Evolutionary conservation across 331 rosid species (phyloP), one percentile per base, ranked within the genome.

Genomic region (Stylosanthes scabra): DNA sequence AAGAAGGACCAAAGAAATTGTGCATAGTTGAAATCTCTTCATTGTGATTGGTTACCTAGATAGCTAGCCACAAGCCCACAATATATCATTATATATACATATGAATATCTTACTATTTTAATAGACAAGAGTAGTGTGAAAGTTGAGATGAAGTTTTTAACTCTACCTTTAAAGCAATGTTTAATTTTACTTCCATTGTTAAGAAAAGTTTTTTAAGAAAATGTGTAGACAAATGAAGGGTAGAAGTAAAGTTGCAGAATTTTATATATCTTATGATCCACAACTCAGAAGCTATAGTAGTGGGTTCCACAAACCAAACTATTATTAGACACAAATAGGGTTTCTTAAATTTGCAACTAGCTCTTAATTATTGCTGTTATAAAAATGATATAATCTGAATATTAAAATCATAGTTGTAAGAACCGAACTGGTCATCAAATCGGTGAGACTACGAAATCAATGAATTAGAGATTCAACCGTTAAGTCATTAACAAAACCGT

Each of bases 211-310:
- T n/a, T n/a, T n/a, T n/a, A n/a, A n/a, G 1, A 20, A 20, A 20
- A 71, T 65, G 74, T 58, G 52, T 28, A 37, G 46, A 72, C 20
- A 66, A 75, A 52, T 70, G 74, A 88, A 80, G 90, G 84, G 96
- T 89, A 83, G 80, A 87, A 89, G 97, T 87, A 88, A 91, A 89
- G 96, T 76, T 84, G 86, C 85, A 85, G 70, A 78, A 42, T 64
- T 44, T 62, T 78, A 71, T 76, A n/a, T n/a, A n/a, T n/a, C n/a
- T n/a, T n/a, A n/a, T n/a, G n/a, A n/a, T n/a, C n/a, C n/a, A n/a
- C n/a, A n/a, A n/a, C 16, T 63, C 59, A 81, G 60, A 86, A 82
- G 84, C 60, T 72, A 89, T 54, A 3, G 69, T 41, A 72, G 76
- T 60, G 89, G 86, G 85, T 70, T 79, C n/a, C 86, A 73, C 79